A percentile compares a stretch with the other conserved stretches of the same genome.
Evolutionary conservation across 306 rosid genomes (phyloP).

Genomic region (apple (Malus domestica)): ASM211411v1 NC_041801.1:43852001-43852500

Average conservation of each 20-base stretch:
- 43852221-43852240: slow-evolving; percentile 90
- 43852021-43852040: not conserved
- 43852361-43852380: slow-evolving; percentile 99
- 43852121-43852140: not conserved
- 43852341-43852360: slow-evolving; percentile 90
- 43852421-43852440: not conserved
- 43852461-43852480: not conserved
- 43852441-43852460: not conserved
- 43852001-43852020: not conserved
- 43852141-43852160: slow-evolving; percentile 7
- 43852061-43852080: not conserved
- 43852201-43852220: slow-evolving; percentile 95
- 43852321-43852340: slow-evolving; percentile 94
- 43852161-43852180: slow-evolving; percentile 47
- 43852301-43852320: slow-evolving; percentile 9
- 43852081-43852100: not conserved
- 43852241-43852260: slow-evolving; percentile 96
- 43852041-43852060: not conserved
- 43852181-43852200: slow-evolving; percentile 93
- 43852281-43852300: slow-evolving; percentile 6
- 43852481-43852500: not conserved
- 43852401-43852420: not conserved
- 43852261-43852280: slow-evolving; percentile 18
- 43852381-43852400: slow-evolving; percentile 73
- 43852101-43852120: not conserved